Conservation (phyloP, 257 asterid genomes). For the Solanum chaucha region DNA sequence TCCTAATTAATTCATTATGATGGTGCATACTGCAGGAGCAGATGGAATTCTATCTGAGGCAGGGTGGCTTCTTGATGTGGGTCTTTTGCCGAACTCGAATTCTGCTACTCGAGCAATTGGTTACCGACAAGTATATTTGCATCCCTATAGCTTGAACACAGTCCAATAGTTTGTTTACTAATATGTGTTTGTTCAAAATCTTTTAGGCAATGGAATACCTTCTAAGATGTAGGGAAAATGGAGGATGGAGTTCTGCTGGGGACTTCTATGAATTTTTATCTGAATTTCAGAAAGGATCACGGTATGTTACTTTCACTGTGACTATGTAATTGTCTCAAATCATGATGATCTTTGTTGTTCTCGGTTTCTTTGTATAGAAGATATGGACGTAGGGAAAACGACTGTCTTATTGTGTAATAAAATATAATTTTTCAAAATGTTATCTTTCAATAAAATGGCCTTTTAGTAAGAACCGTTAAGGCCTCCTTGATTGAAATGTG, state of each 20-base stretch:
- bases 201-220: constrained; percentile 87
- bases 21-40: constrained; percentile 21
- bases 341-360: background rate
- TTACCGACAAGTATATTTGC: constrained; percentile 69
- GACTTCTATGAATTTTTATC: constrained; percentile 52
- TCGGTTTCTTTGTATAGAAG: background rate
- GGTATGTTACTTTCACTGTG: constrained; percentile 26
- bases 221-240: constrained; percentile 53
- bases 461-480: background rate
- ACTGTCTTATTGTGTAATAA: background rate
- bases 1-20: background rate
- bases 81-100: constrained; percentile 76
- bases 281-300: constrained; percentile 75
- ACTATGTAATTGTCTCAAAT: background rate
- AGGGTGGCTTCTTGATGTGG: constrained; percentile 81
- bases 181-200: background rate
- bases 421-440: background rate
- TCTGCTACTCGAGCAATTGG: constrained; percentile 97
- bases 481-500: background rate
- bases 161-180: background rate
- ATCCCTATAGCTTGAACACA: background rate
- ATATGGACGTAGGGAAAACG: background rate
- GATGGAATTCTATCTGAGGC: constrained; percentile 84
- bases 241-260: constrained; percentile 56
- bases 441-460: background rate